Conservation (phyloP, 306 rosid species). For the Ormosia emarginata region DNA sequence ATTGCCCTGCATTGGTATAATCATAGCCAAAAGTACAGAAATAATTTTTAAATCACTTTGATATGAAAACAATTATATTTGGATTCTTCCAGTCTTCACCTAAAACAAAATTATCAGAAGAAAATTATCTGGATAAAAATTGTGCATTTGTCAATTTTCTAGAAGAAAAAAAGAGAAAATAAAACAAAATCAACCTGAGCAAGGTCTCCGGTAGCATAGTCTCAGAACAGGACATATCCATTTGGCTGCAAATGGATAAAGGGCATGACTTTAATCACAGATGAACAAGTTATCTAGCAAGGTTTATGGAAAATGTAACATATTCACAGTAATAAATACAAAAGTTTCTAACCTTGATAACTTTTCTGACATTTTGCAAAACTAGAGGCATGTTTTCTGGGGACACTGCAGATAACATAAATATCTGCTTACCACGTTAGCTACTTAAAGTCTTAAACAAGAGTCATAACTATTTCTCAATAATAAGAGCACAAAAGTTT, state of each 20-base stretch:
- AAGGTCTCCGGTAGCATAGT: slow-evolving; percentile 93
- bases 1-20: not conserved
- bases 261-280: slow-evolving; percentile 15
- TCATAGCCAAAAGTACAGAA: not conserved
- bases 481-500: slow-evolving; percentile 14
- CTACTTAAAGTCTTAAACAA: slow-evolving; percentile 17
- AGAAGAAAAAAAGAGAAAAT: not conserved
- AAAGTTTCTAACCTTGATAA: slow-evolving; percentile 57
- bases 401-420: slow-evolving; percentile 94
- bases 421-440: slow-evolving; percentile 94
- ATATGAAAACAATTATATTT: slow-evolving; percentile 10
- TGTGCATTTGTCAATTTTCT: not conserved
- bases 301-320: slow-evolving; percentile 2
- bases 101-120: slow-evolving; percentile 17
- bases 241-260: slow-evolving; percentile 56
- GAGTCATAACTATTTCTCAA: slow-evolving; percentile 16
- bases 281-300: slow-evolving; percentile 10
- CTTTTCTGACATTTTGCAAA: slow-evolving; percentile 68
- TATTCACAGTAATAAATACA: not conserved
- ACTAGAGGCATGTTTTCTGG: slow-evolving; percentile 87
- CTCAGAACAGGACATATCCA: slow-evolving; percentile 77
- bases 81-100: not conserved
- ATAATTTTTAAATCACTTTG: slow-evolving; percentile 3
- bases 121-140: slow-evolving; percentile 4
- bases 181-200: slow-evolving; percentile 72